Evolutionary conservation across 768 basidiomycete genomes (phyloP).

Genomic region (Phylloporus sp.): DNA sequence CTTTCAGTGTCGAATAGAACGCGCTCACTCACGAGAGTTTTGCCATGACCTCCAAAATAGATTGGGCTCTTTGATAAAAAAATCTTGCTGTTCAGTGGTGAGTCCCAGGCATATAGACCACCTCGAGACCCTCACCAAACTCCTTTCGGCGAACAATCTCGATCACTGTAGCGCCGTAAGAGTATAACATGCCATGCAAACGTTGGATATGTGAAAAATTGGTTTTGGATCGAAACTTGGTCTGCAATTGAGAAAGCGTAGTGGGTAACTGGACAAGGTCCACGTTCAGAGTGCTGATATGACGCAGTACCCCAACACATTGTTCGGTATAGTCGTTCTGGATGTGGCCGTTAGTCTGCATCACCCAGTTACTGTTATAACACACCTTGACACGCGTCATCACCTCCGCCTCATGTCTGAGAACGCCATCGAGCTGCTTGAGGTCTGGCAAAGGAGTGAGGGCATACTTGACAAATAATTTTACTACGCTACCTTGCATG

Average conservation of each 20-base stretch:
- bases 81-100: constrained; percentile 50
- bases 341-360: constrained; percentile 1
- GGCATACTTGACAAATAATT: neutral
- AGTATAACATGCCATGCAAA: constrained; percentile 84
- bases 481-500: constrained; percentile 42
- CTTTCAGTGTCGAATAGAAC: neutral
- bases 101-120: neutral
- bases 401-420: constrained; percentile 57
- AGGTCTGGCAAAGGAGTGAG: constrained; percentile 44
- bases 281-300: constrained; percentile 76
- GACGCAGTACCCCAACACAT: constrained; percentile 60
- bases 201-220: constrained; percentile 90
- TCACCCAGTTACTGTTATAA: neutral
- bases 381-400: constrained; percentile 53
- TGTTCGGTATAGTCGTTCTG: constrained; percentile 73
- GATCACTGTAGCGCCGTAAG: constrained; percentile 85
- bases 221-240: constrained; percentile 67
- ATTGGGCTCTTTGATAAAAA: constrained; percentile 75
- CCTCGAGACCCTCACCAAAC: constrained; percentile 53
- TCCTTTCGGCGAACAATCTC: constrained; percentile 90
- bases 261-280: constrained; percentile 72
- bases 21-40: constrained; percentile 68
- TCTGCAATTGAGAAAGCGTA: constrained; percentile 58
- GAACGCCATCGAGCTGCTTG: constrained; percentile 52
- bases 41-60: constrained; percentile 81